Base-by-base conservation (phyloP, 192 early-diverging fungal genomes). In the Funneliformis geosporum region DNA sequence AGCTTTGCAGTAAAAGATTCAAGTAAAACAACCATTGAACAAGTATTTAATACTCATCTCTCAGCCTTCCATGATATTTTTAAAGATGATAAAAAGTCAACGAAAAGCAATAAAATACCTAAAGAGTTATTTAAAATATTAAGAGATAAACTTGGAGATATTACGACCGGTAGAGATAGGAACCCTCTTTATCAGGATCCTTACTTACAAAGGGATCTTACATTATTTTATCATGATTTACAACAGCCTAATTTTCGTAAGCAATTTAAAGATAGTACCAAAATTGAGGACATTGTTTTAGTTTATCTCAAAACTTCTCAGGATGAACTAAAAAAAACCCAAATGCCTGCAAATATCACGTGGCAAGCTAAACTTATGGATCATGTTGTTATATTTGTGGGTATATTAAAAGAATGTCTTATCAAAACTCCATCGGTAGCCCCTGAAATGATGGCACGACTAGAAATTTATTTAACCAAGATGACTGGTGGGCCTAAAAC, bases 161-260 rank as follows among this genome's bases (percentile, higher is more conserved):
- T 90, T 66, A 77, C 80, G n/a, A 80, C 83, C 14, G 85, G 86
- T 10, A 82, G 76, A 44, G 88, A 88, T 71, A 75, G 71, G 21
- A 86, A 83, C 43, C 84, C 83, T 44, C 75, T 67, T 66, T 90
- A 86, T 80, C 75, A 80, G 27, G 88, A 90, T 76, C 82, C 78
- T 21, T 78, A 85, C 11, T 84, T 90, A 25, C 73, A 82, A 10
- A 77, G 78, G 27, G 81, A 84, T 0, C 75, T 88, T 5, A 50
- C 44, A 1, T 61, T 79, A 23, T 69, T 79, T 60, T 65, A 79
- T 79, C 42, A 69, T 12, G 8, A 21, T 8, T 60, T 79, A 42
- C 28, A 21, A 40, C 64, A 70, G 28, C 47, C 27, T 25, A 18
- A 3, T 23, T 79, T 79, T 79, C 65, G 50, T 14, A 44, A 79